Percentiles rank a stretch among this genome's conserved stretches.
Conservation (phyloP, 805 yeast species). For the Priceomyces medius region DNA sequence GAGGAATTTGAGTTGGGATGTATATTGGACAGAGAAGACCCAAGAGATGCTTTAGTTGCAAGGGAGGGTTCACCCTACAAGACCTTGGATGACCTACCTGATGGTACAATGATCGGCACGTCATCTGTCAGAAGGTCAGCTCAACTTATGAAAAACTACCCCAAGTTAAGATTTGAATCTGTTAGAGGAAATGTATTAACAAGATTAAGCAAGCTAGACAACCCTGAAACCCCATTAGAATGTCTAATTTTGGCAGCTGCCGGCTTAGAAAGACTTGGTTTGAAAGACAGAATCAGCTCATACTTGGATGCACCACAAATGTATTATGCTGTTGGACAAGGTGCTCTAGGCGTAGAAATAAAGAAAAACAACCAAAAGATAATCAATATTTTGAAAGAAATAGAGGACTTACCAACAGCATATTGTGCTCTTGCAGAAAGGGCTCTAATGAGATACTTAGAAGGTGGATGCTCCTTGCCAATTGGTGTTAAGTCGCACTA, state of each 20-base stretch:
- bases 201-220: conserved; percentile 78
- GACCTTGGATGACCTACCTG: conserved; percentile 71
- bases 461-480: conserved; percentile 98
- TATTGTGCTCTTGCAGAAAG: conserved; percentile 86
- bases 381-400: conserved; percentile 55
- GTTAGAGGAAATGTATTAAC: conserved; percentile 83
- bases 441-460: conserved; percentile 78
- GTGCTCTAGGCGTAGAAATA: conserved; percentile 92
- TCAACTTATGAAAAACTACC: conserved; percentile 76
- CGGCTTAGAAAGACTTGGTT: conserved; percentile 73
- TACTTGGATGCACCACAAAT: conserved; percentile 71
- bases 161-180: conserved; percentile 73
- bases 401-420: conserved; percentile 66
- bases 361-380: conserved; percentile 64
- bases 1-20: conserved; percentile 89
- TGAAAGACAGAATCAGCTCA: conserved; percentile 73
- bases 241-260: conserved; percentile 92
- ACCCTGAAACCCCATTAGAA: conserved; percentile 55
- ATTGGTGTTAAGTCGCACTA: conserved; percentile 80
- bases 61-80: conserved; percentile 60
- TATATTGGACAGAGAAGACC: conserved; percentile 83
- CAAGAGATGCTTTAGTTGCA: conserved; percentile 90
- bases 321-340: conserved; percentile 99
- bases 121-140: conserved; percentile 93
- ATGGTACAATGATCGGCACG: conserved; percentile 87